A percentile compares a stretch with the other conserved stretches of the same genome.
These are phyloP conservation scores for Trametes polyzona DNA, from an alignment of 1,284 basidiomycete species.

Conservation along the genomic window DNA sequence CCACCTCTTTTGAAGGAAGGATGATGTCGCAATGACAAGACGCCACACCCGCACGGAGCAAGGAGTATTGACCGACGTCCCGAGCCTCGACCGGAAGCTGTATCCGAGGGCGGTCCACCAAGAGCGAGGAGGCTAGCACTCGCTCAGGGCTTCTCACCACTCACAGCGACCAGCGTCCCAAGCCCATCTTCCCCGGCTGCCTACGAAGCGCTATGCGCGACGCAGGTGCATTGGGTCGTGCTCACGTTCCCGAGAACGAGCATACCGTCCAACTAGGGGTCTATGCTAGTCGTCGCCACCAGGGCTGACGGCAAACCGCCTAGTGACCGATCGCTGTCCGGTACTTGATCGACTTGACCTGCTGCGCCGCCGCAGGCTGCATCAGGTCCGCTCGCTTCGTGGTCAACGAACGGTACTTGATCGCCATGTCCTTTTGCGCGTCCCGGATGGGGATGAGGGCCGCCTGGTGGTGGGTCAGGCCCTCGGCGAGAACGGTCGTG, in stretches of 20 bases:
- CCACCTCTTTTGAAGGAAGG: not conserved
- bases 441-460: slow-evolving; percentile 10
- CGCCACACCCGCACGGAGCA: not conserved
- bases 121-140: slow-evolving; percentile 3
- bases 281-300: not conserved
- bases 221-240: not conserved
- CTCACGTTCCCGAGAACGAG: not conserved
- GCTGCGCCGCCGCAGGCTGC: slow-evolving; percentile 5
- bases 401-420: slow-evolving; percentile 20
- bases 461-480: slow-evolving; percentile 19
- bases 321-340: slow-evolving; percentile 2
- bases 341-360: slow-evolving; percentile 11
- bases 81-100: not conserved
- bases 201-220: not conserved
- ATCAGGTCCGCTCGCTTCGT: slow-evolving; percentile 11
- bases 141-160: not conserved
- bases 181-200: not conserved
- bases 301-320: not conserved
- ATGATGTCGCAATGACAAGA: not conserved
- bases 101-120: not conserved
- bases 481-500: slow-evolving; percentile 16
- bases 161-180: not conserved
- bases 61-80: not conserved
- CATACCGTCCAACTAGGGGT: not conserved
- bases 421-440: slow-evolving; percentile 18